Conservation (phyloP, 108 stramenopile genomes). For the Cyclotella distinguenda region DNA sequence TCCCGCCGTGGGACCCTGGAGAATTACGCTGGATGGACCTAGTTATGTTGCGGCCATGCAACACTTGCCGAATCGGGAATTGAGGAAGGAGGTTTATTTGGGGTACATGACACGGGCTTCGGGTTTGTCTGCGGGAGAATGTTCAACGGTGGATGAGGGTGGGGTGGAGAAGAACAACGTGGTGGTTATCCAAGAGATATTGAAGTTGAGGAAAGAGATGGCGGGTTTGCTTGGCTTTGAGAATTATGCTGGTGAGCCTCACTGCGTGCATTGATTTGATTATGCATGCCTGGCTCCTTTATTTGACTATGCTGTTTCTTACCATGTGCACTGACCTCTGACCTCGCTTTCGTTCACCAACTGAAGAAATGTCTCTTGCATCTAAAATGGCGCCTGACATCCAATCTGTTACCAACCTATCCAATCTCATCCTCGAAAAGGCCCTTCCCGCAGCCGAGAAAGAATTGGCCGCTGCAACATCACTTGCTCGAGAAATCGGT, state of each 20-base stretch:
- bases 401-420: constrained; percentile 79
- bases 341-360: no score
- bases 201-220: constrained; percentile 81
- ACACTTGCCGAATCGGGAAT: constrained; percentile 77
- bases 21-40: constrained; percentile 92
- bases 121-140: constrained; percentile 45
- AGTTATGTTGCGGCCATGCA: constrained; percentile 93
- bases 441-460: constrained; percentile 90
- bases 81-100: constrained; percentile 91
- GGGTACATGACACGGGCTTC: constrained; percentile 88
- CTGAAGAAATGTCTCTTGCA: constrained; percentile 62
- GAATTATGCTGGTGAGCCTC: constrained; percentile 85
- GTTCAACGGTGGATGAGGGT: constrained; percentile 1
- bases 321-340: no score
- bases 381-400: constrained; percentile 95
- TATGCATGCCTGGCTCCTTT: no score
- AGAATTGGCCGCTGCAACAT: constrained; percentile 87
- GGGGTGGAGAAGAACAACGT: constrained; percentile 80
- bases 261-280: no score
- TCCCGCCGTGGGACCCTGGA: constrained; percentile 88
- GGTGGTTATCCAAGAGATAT: constrained; percentile 88
- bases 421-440: constrained; percentile 88
- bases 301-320: no score
- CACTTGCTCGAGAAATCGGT: constrained; percentile 71
- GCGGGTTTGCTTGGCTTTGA: constrained; percentile 86